Base-by-base conservation (phyloP, 2,329 filamentous ascomycete species). In the Pestalotiopsis fici region DNA sequence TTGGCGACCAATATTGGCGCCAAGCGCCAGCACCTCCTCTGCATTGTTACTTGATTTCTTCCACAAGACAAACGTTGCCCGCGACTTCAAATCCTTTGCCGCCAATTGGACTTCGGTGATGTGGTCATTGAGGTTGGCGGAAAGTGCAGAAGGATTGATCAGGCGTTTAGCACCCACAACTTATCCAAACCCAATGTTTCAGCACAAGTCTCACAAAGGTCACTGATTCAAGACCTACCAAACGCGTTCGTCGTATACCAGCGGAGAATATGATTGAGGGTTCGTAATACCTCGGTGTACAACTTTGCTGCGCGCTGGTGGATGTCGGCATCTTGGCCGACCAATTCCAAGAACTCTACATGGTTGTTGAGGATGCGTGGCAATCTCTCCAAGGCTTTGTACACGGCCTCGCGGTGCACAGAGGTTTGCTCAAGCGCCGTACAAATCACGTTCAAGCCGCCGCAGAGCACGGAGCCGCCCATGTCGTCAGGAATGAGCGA, bases 351-450 rank as follows among this genome's bases (percentile, higher is more conserved):
- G 21, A 27, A 56, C 59, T 59, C 61, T 21, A 56, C 61, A 25
- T 67, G 65, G 37, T 67, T 47, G 54, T 67, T 64, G 9, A 67
- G 47, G 28, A 67, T 56, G 18, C 31, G 55, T n/a, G 67, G 67
- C 31, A 68, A 18, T 35, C 47, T 27, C 37, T 69, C 65, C 18
- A 69, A 60, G 9, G 65, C 65, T 23, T 64, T 65, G 25, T 35
- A 56, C 21, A 67, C 57, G 15, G 39, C 54, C 47, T 67, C 54
- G 15, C 55, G 50, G 5, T 67, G 35, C 4, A 35, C 3, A 4
- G 35, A 61, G 6, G 65, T 65, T 25, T 63, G 31, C 59, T 69
- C 55, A 28, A 69, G 65, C 12, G 61, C 65, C 25, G 6, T 65
- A 31, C 65, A 67, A 12, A 65, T 43, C 21, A 69, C 43, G 11